Base-by-base conservation (phyloP, 1,284 basidiomycete genomes). In the Exsudoporus floridanus region DNA sequence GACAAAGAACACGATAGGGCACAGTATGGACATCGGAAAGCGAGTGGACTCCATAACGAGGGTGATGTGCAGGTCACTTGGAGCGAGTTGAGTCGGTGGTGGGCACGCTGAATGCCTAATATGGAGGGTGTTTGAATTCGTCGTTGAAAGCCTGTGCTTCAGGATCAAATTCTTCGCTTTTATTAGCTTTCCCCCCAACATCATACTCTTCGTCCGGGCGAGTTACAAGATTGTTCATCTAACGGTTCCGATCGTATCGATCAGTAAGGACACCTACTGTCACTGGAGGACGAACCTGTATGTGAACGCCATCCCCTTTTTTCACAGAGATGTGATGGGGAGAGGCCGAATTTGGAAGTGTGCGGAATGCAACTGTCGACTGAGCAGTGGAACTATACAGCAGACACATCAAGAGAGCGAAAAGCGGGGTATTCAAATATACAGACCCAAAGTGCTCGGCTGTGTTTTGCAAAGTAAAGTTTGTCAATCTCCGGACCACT, bases 51-150 rank as follows among this genome's bases (percentile, higher is more conserved):
- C 6, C n/a, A 10, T 33, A 49, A 42, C 9, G 38, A 49, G 39
- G 31, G 42, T 36, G 30, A 48, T 38, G 42, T 31, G 45, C 13
- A 36, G 18, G 36, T 13, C 33, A 45, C 53, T 41, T 45, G 19
- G 33, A 46, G 23, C 5, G 8, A 19, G 36, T 19, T 19, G 18
- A 27, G 19, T 8, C n/a, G 18, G 23, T 25, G 7, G 13, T 12
- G 25, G n/a, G 35, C 42, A 52, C 6, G 13, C 21, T 3, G 30
- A 7, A 14, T 36, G 27, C 55, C 64, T 75, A 81, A 58, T 83
- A 83, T 1, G 78, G 79, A 10, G 79, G 78, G 18, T 72, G 76
- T 68, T 87, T 87, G 76, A 84, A 86, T 56, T 86, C 83, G 49
- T 79, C 71, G 60, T 67, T 77, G 62, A 82, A 78, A 34, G 69